Conservation (phyloP, 441 rosid species). For the Codiaeum variegatum region DNA sequence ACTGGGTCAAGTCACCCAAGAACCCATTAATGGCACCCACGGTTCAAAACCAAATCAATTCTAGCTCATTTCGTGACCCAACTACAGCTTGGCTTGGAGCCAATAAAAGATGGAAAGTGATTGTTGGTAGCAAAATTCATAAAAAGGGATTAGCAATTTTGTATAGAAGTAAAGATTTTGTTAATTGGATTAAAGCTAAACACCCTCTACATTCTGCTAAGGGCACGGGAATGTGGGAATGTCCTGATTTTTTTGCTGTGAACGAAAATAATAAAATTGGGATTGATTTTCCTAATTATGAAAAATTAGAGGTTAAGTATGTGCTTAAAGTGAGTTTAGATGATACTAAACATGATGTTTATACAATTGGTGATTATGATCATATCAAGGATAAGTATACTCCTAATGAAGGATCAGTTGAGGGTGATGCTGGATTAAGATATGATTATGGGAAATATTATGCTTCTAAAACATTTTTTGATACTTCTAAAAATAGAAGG, state of each 20-base stretch:
- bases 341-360: constrained; percentile 51
- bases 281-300: constrained; percentile 47
- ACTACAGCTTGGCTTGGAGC: constrained; percentile 77
- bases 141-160: constrained; percentile 47
- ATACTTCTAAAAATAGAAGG: constrained; percentile 38
- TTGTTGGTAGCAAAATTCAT: constrained; percentile 52
- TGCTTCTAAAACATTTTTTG: constrained; percentile 80
- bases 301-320: constrained; percentile 37
- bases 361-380: constrained; percentile 59
- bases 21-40: constrained; percentile 69
- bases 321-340: constrained; percentile 69
- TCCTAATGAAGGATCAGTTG: constrained; percentile 48
- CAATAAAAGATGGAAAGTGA: constrained; percentile 56
- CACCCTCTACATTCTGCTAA: constrained; percentile 51
- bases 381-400: constrained; percentile 31
- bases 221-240: constrained; percentile 89
- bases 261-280: constrained; percentile 21
- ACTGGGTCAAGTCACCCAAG: constrained; percentile 51
- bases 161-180: constrained; percentile 58
- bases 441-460: constrained; percentile 81
- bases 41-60: constrained; percentile 40
- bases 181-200: constrained; percentile 41
- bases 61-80: constrained; percentile 73
- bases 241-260: constrained; percentile 75
- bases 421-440: constrained; percentile 43